phyloP scores from a whole-genome alignment of 1,284 basidiomycete genomes.

The Pholiota adiposa region DNA sequence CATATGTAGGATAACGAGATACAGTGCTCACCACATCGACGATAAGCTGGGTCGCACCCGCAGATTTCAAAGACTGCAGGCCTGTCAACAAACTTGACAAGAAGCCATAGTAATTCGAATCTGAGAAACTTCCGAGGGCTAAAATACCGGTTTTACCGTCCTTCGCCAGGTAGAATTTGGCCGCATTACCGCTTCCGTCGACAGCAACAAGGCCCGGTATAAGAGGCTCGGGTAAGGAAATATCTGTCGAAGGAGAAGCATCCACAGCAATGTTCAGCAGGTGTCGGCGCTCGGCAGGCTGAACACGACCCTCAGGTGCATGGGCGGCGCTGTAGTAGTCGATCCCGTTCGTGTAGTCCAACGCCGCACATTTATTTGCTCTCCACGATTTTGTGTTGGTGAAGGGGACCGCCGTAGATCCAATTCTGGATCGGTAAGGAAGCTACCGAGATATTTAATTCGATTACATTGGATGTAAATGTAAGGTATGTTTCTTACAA shows the following conservation, averaged over 20 bases:
- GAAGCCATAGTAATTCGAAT: constrained; percentile 43
- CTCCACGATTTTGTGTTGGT: constrained; percentile 54
- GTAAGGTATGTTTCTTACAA: constrained; percentile 34
- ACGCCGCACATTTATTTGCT: constrained; percentile 56
- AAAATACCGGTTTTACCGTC: constrained; percentile 62
- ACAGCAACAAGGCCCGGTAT: constrained; percentile 44
- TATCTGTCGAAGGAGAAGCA: constrained; percentile 46
- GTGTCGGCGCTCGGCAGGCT: constrained; percentile 26
- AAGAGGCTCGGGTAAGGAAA: constrained; percentile 51
- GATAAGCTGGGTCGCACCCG: constrained; percentile 55
- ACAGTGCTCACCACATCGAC: constrained; percentile 54
- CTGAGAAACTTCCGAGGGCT: constrained; percentile 62
- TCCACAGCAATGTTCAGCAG: constrained; percentile 44
- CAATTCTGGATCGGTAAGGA: constrained; percentile 61
- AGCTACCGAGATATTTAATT: constrained; percentile 39
- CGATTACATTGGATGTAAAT: neutral
- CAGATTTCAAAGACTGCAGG: constrained; percentile 48
- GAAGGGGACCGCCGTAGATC: constrained; percentile 45
- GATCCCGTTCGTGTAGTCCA: constrained; percentile 52
- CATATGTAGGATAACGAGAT: neutral
- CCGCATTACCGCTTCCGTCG: constrained; percentile 50
- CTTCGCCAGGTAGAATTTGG: constrained; percentile 57
- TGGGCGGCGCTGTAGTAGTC: constrained; percentile 39
- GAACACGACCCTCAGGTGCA: constrained; percentile 36
- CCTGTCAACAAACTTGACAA: constrained; percentile 47